A percentile compares a stretch with the other conserved stretches of the same genome.
phyloP scores from a whole-genome alignment of 2,329 filamentous ascomycete genomes.

The Aureobasidium zeae region DNA sequence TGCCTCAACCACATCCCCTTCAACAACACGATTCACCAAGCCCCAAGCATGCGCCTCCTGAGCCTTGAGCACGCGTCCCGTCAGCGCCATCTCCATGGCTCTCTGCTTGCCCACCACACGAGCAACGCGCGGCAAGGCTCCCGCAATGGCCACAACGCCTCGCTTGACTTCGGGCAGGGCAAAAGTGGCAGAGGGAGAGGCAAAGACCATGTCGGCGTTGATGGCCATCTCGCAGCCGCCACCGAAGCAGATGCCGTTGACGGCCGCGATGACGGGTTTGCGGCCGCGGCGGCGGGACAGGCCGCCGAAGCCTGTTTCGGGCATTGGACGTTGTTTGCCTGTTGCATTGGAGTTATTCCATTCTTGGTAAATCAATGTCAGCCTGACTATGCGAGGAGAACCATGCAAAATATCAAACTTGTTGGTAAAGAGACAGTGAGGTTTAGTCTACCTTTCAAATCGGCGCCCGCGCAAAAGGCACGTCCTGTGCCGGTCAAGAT shows the following conservation, averaged over 20 bases:
- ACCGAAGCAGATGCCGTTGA: conserved; percentile 66
- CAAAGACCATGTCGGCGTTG: conserved; percentile 64
- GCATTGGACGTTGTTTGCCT: conserved; percentile 22
- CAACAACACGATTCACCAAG: conserved; percentile 57
- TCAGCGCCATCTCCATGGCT: conserved; percentile 61
- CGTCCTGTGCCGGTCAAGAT: conserved; percentile 30
- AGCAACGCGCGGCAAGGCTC: conserved; percentile 58
- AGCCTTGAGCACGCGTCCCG: conserved; percentile 52
- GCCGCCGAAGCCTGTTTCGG: conserved; percentile 51
- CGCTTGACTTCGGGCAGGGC: conserved; percentile 61
- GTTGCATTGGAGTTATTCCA: conserved; percentile 27
- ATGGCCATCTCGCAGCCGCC: conserved; percentile 69
- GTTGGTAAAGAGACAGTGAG: neutral
- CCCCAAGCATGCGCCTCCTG: conserved; percentile 56
- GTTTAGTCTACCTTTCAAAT: conserved; percentile 27
- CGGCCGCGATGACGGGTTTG: conserved; percentile 68
- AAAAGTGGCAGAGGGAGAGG: conserved; percentile 50
- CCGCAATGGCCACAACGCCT: conserved; percentile 62
- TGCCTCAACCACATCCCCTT: conserved; percentile 41
- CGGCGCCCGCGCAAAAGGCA: conserved; percentile 31
- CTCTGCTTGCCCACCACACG: conserved; percentile 58
- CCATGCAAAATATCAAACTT: no score
- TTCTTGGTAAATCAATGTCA: conserved; percentile 20
- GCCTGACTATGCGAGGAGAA: neutral
- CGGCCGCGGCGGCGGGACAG: conserved; percentile 57